phyloP scores from a whole-genome alignment of 495 filamentous ascomycete genomes.

The Ramalina peruviana region DNA sequence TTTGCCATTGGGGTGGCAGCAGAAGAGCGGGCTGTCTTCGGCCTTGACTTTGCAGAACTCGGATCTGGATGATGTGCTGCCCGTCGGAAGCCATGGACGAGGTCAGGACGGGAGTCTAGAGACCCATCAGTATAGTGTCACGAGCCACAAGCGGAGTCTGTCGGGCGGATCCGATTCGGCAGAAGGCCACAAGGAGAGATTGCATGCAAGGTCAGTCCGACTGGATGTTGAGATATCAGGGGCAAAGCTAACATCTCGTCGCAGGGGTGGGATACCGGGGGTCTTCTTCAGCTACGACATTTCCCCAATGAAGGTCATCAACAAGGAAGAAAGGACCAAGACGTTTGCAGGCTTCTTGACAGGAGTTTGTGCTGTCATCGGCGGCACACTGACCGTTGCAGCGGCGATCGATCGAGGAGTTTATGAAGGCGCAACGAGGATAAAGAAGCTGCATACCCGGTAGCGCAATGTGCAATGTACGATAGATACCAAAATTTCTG shows the following conservation, averaged over 20 bases:
- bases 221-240: background rate
- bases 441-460: slow-evolving; percentile 61
- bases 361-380: slow-evolving; percentile 86
- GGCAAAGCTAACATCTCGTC: background rate
- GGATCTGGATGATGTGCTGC: slow-evolving; percentile 12
- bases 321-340: slow-evolving; percentile 79
- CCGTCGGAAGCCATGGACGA: slow-evolving; percentile 15
- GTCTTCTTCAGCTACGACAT: slow-evolving; percentile 99
- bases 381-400: slow-evolving; percentile 89
- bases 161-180: slow-evolving; percentile 64
- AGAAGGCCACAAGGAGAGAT: slow-evolving; percentile 76
- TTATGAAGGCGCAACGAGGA: slow-evolving; percentile 69
- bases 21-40: slow-evolving; percentile 14
- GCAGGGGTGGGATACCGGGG: slow-evolving; percentile 76
- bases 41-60: slow-evolving; percentile 20
- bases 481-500: slow-evolving; percentile 8
- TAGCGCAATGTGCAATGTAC: slow-evolving; percentile 9
- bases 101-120: slow-evolving; percentile 63
- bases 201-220: slow-evolving; percentile 46
- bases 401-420: slow-evolving; percentile 83
- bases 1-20: slow-evolving; percentile 73
- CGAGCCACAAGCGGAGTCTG: slow-evolving; percentile 81
- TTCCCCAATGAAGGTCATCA: slow-evolving; percentile 99
- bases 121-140: slow-evolving; percentile 96
- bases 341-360: slow-evolving; percentile 81